A percentile compares a stretch with the other conserved stretches of the same genome.
Conservation (phyloP, 768 basidiomycete species). For the Lactarius sanguifluus region DNA sequence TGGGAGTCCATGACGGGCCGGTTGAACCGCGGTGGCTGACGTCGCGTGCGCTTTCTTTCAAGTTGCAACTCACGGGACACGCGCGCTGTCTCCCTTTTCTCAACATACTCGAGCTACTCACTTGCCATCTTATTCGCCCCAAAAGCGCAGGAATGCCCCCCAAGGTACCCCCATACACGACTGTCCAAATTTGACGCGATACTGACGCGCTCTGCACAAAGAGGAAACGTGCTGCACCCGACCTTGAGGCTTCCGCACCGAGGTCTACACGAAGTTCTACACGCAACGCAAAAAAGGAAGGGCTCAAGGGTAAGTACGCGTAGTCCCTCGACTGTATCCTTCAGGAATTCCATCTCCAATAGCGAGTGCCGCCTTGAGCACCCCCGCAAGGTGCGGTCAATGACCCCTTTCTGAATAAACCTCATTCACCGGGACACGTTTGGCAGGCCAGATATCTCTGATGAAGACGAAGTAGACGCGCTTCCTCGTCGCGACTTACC, state of each 20-base stretch:
- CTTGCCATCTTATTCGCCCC: constrained; percentile 16
- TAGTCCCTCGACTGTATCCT: background rate
- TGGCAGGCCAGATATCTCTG: constrained; percentile 3
- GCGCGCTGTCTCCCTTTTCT: constrained; percentile 12
- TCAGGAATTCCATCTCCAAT: background rate
- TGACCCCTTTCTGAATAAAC: background rate
- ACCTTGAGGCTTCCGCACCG: constrained; percentile 39
- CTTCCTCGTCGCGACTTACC: background rate
- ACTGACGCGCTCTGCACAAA: constrained; percentile 33
- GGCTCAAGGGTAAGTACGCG: constrained; percentile 31
- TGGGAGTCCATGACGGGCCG: constrained; percentile 46
- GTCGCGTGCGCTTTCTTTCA: constrained; percentile 5
- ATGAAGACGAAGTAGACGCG: constrained; percentile 10
- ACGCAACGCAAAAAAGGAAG: constrained; percentile 36
- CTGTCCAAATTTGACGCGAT: constrained; percentile 6
- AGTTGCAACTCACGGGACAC: constrained; percentile 3
- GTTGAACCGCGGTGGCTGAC: background rate
- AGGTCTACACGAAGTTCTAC: constrained; percentile 49
- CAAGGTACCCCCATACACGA: constrained; percentile 15
- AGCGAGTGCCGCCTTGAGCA: constrained; percentile 6
- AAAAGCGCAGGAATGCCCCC: constrained; percentile 25
- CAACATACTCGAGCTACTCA: constrained; percentile 23
- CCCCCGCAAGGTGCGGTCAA: constrained; percentile 7
- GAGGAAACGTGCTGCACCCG: constrained; percentile 56
- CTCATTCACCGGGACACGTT: background rate